phyloP scores from a whole-genome alignment of 768 basidiomycete genomes.

The Dendrothele bispora region DNA sequence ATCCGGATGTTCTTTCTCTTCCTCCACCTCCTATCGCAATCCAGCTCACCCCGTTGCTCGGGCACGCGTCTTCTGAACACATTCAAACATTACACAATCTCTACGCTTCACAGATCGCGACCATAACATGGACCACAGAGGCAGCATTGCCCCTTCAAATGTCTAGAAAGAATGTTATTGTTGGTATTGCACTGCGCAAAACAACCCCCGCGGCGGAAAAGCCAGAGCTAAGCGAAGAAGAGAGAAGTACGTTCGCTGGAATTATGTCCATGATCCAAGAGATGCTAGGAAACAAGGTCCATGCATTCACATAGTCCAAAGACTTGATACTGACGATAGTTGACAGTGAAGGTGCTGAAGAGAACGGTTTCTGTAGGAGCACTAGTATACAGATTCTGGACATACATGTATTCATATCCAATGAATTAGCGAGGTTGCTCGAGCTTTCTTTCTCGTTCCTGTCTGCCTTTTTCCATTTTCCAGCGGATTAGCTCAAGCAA shows the following conservation, averaged over 20 bases:
- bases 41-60: constrained; percentile 76
- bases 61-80: constrained; percentile 68
- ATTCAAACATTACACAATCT: constrained; percentile 72
- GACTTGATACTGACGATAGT: too few relatives aligned
- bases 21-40: constrained; percentile 72
- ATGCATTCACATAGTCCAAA: too few relatives aligned
- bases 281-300: constrained; percentile 24
- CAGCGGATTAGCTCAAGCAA: constrained; percentile 57
- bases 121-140: constrained; percentile 70
- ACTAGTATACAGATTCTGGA: too few relatives aligned
- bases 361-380: too few relatives aligned
- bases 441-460: background rate
- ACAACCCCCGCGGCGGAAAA: constrained; percentile 24
- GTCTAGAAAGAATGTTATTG: constrained; percentile 60
- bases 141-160: constrained; percentile 38
- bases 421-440: too few relatives aligned
- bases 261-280: constrained; percentile 50
- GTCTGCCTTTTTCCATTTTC: constrained; percentile 56
- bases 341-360: too few relatives aligned
- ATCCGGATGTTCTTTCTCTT: constrained; percentile 35
- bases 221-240: constrained; percentile 33
- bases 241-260: constrained; percentile 44
- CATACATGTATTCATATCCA: too few relatives aligned
- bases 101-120: constrained; percentile 86
- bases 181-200: constrained; percentile 70